These are phyloP conservation scores for Cutaneotrichosporon cyanovorans DNA, from an alignment of 1,284 basidiomycete species.

Conservation along the genomic window DNA sequence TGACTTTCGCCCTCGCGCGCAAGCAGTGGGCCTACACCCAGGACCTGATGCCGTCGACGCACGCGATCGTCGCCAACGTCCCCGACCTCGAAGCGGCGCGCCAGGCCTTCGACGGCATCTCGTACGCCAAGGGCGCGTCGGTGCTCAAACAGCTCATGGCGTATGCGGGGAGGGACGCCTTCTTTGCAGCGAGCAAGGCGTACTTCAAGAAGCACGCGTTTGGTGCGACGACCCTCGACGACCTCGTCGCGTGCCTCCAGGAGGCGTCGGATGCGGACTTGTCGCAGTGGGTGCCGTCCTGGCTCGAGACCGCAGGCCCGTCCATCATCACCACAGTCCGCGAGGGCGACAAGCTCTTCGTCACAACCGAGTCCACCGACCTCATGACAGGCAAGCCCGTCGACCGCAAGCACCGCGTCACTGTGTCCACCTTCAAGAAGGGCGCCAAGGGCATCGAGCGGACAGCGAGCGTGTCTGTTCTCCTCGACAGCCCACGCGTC, in stretches of 20 bases:
- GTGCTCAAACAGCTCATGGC: slow-evolving; percentile 11
- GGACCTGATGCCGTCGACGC: slow-evolving; percentile 5
- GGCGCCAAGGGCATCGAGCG: background rate
- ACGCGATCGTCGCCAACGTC: slow-evolving; percentile 8
- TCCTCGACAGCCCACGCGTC: slow-evolving; percentile 6
- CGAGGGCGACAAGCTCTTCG: slow-evolving; percentile 6
- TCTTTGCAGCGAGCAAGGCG: slow-evolving; percentile 3
- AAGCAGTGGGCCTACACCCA: slow-evolving; percentile 9
- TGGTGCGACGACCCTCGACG: slow-evolving; percentile 5
- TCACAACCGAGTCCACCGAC: slow-evolving; percentile 5
- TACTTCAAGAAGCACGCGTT: slow-evolving; percentile 9
- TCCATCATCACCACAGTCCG: slow-evolving; percentile 7
- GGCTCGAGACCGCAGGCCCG: slow-evolving; percentile 8
- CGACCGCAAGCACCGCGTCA: slow-evolving; percentile 8
- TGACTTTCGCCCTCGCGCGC: slow-evolving; percentile 4
- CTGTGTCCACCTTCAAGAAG: slow-evolving; percentile 6
- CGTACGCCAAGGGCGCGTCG: slow-evolving; percentile 9
- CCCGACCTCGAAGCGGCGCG: slow-evolving; percentile 12
- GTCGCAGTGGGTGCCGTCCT: slow-evolving; percentile 6
- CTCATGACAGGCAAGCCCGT: slow-evolving; percentile 1
- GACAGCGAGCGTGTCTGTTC: slow-evolving; percentile 5
- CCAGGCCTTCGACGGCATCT: slow-evolving; percentile 10
- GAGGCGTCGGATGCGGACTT: slow-evolving; percentile 5
- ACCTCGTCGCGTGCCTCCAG: slow-evolving; percentile 5
- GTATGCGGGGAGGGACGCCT: slow-evolving; percentile 7